A percentile compares a stretch with the other conserved stretches of the same genome.
phyloP scores from a whole-genome alignment of 257 asterid genomes.

The Nicotiana sylvestris region DNA sequence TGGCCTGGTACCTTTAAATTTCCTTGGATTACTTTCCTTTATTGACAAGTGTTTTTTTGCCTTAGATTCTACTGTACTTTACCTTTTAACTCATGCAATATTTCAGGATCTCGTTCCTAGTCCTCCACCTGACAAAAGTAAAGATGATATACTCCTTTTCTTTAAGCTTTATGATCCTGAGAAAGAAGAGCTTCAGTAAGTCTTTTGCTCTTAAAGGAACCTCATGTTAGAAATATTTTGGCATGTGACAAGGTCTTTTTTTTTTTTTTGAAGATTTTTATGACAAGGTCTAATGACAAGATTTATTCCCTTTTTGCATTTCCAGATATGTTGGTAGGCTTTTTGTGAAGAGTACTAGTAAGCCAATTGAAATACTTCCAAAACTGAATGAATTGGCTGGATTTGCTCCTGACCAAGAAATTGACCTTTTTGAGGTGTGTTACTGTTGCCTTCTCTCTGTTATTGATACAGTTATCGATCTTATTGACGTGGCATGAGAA shows the following conservation, averaged over 20 bases:
- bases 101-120: slow-evolving; percentile 59
- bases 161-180: slow-evolving; percentile 88
- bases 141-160: slow-evolving; percentile 83
- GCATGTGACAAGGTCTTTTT: neutral
- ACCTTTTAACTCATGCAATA: slow-evolving; percentile 7
- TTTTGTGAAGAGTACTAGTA: slow-evolving; percentile 65
- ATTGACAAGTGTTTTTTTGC: neutral
- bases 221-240: neutral
- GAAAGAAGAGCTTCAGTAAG: slow-evolving; percentile 88
- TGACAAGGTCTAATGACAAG: neutral
- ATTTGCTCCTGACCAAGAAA: slow-evolving; percentile 81
- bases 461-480: neutral
- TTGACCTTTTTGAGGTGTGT: slow-evolving; percentile 90
- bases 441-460: neutral
- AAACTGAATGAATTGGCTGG: slow-evolving; percentile 88
- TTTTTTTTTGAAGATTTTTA: neutral
- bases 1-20: slow-evolving; percentile 53
- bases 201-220: neutral
- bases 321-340: slow-evolving; percentile 82
- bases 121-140: slow-evolving; percentile 73
- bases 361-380: slow-evolving; percentile 65
- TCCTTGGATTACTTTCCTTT: neutral
- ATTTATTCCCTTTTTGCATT: slow-evolving; percentile 16
- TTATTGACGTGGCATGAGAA: neutral
- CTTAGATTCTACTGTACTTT: slow-evolving; percentile 13